These are phyloP conservation scores for Streptanthus diversifolius DNA, from an alignment of 345 rosid genomes.

Conservation along the genomic window DNA sequence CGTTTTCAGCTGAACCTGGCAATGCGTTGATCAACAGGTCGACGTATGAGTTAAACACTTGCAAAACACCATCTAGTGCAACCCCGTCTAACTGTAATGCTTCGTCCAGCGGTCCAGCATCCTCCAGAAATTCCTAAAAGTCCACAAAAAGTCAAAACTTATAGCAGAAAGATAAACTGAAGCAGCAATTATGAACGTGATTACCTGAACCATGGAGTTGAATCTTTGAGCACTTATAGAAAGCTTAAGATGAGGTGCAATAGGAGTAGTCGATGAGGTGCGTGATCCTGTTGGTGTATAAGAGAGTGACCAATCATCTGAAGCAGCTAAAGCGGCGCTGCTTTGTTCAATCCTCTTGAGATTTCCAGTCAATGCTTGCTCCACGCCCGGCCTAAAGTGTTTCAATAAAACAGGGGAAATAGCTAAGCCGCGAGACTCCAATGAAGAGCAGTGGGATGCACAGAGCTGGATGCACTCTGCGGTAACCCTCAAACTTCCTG, in stretches of 20 bases:
- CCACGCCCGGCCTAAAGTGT: slow-evolving; percentile 58
- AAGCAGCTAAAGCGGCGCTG: slow-evolving; percentile 76
- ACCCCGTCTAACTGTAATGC: slow-evolving; percentile 67
- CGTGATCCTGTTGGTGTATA: slow-evolving; percentile 55
- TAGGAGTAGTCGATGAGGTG: slow-evolving; percentile 42
- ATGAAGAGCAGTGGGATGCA: slow-evolving; percentile 65
- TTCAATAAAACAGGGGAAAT: slow-evolving; percentile 76
- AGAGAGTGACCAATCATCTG: slow-evolving; percentile 76
- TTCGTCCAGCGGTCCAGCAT: slow-evolving; percentile 72
- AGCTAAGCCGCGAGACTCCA: slow-evolving; percentile 82
- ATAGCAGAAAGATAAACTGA: not conserved
- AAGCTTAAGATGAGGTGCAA: slow-evolving; percentile 56
- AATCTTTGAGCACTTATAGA: slow-evolving; percentile 76
- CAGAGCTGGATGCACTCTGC: slow-evolving; percentile 71
- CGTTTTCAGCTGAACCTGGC: slow-evolving; percentile 69
- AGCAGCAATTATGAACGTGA: not conserved
- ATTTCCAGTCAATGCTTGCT: slow-evolving; percentile 59
- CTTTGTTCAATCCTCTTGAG: slow-evolving; percentile 75
- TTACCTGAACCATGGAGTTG: slow-evolving; percentile 81
- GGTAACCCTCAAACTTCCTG: slow-evolving; percentile 67
- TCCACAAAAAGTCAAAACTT: not conserved
- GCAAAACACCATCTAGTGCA: slow-evolving; percentile 76
- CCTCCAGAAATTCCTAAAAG: slow-evolving; percentile 79
- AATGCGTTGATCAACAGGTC: slow-evolving; percentile 72
- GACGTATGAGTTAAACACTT: slow-evolving; percentile 62